These are phyloP conservation scores for Somion occarium DNA, from an alignment of 1,284 basidiomycete genomes.

Conservation along the genomic window DNA sequence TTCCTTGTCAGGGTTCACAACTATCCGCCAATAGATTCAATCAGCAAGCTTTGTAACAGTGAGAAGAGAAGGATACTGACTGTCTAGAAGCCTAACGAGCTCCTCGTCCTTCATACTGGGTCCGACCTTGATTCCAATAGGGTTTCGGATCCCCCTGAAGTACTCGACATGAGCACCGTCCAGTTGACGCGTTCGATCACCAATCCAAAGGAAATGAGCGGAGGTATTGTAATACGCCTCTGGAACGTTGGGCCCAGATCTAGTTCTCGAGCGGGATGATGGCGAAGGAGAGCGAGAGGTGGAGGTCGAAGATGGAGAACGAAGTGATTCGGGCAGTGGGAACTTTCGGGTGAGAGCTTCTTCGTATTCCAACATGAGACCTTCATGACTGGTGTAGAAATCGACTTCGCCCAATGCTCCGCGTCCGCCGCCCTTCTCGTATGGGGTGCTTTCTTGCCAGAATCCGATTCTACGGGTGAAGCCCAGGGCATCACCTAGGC, in stretches of 20 bases:
- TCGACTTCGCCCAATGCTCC: conserved; percentile 88
- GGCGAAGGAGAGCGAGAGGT: not conserved
- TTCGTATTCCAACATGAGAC: conserved; percentile 91
- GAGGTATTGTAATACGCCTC: conserved; percentile 79
- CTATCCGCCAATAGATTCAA: conserved; percentile 31
- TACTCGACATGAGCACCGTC: conserved; percentile 95
- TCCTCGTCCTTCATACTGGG: conserved; percentile 83
- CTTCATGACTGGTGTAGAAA: conserved; percentile 95
- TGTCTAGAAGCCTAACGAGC: conserved; percentile 75
- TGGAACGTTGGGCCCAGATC: conserved; percentile 7
- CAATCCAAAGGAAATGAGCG: conserved; percentile 96
- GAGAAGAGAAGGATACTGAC: conserved; percentile 38
- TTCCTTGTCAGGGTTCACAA: conserved; percentile 85
- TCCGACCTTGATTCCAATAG: conserved; percentile 96
- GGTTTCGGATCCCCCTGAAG: conserved; percentile 92
- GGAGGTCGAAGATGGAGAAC: conserved; percentile 12
- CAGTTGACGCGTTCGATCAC: conserved; percentile 92
- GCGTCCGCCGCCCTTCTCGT: conserved; percentile 63
- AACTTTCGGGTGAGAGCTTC: conserved; percentile 82
- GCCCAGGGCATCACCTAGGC: conserved; percentile 87
- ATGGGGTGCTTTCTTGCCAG: conserved; percentile 45
- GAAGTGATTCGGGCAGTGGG: conserved; percentile 27
- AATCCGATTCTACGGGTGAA: conserved; percentile 89
- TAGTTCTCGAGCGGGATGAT: not conserved
- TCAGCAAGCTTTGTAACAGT: conserved; percentile 1